Base-by-base conservation (phyloP, 108 stramenopile species). In the Pseudonitzschia multistriata region DNA sequence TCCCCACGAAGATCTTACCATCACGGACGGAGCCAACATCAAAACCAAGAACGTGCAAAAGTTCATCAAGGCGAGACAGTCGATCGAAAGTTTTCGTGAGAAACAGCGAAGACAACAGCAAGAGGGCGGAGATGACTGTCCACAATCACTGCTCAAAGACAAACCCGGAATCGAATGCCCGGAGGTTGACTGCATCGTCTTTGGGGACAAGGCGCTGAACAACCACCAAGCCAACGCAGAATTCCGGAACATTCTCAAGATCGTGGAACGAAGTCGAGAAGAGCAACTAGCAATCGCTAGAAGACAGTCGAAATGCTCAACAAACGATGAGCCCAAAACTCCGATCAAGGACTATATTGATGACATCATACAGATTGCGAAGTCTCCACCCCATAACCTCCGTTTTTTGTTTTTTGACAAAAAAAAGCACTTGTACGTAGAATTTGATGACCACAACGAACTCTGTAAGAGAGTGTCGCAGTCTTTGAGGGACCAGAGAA, bases 121-220 rank as follows among this genome's bases (percentile, higher is more conserved):
- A 13, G 7, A 55, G n/a, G n/a, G n/a, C n/a, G n/a, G n/a, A n/a
- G n/a, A n/a, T n/a, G n/a, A n/a, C n/a, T n/a, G n/a, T 19, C 14
- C 19, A 48, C 47, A 14, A 48, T 1, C 1, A 48, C 14, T 48
- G 17, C 19, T 14, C 19, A n/a, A n/a, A n/a, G n/a, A n/a, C n/a
- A n/a, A n/a, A n/a, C 57, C 57, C 1, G 57, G 57, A n/a, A 59
- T 35, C 31, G 57, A 59, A 35, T 59, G 57, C 19, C 57, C 57
- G 15, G 57, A 33, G 31, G 34, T 59, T 11, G 29, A 59, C 29
- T 59, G 57, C n/a, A 59, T 59, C 34, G 34, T 59, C 15, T 35
- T 59, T 59, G 57, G 57, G 21, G 57, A 59, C 29, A 33, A 36
- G 31, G n/a, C 28, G 3, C 25, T 59, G 27, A 35, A 35, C 19